phyloP scores from a whole-genome alignment of 2,329 filamentous ascomycete genomes.

The Byssoonygena ceratinophila region DNA sequence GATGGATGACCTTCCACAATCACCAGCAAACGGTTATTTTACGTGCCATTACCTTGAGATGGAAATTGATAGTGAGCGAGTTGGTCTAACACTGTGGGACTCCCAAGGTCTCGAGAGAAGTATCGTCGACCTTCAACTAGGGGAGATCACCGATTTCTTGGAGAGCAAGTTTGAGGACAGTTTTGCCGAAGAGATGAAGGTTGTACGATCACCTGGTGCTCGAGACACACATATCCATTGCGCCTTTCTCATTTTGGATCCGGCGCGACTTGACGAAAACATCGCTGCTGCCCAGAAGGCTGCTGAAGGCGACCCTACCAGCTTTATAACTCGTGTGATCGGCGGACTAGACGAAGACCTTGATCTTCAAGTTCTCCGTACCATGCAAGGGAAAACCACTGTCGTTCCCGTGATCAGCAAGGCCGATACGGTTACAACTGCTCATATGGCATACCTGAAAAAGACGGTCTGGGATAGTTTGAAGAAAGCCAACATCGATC shows the following conservation, averaged over 20 bases:
- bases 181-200: conserved; percentile 94
- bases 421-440: conserved; percentile 89
- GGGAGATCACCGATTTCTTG: conserved; percentile 81
- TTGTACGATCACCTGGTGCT: conserved; percentile 80
- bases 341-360: conserved; percentile 77
- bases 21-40: conserved; percentile 55
- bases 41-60: conserved; percentile 85
- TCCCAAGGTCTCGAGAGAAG: conserved; percentile 91
- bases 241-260: conserved; percentile 85
- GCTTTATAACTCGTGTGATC: conserved; percentile 34
- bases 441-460: conserved; percentile 88
- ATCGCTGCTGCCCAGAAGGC: conserved; percentile 55
- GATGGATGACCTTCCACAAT: conserved; percentile 42
- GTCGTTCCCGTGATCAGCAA: conserved; percentile 94
- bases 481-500: conserved; percentile 75
- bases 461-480: conserved; percentile 81
- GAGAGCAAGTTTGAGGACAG: conserved; percentile 99
- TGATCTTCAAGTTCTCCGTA: conserved; percentile 79
- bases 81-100: conserved; percentile 93
- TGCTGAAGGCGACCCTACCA: conserved; percentile 45
- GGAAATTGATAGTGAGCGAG: conserved; percentile 81
- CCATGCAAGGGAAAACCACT: conserved; percentile 83
- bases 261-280: conserved; percentile 71
- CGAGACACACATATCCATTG: conserved; percentile 97
- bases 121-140: conserved; percentile 84